phyloP scores from a whole-genome alignment of 345 rosid genomes.

The Murraya paniculata region DNA sequence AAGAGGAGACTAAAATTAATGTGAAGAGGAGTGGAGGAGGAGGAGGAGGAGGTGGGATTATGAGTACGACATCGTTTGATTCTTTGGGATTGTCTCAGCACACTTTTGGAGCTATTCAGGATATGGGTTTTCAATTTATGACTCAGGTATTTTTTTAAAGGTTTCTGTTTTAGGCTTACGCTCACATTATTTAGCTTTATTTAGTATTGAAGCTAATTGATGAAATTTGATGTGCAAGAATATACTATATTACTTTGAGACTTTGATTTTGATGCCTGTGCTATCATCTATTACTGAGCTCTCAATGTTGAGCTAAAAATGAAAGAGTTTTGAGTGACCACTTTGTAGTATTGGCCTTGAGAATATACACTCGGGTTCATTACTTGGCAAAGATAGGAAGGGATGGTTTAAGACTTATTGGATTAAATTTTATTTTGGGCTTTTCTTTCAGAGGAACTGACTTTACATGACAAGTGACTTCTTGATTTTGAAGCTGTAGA shows the following conservation, averaged over 20 bases:
- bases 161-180: not conserved
- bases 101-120: conserved; percentile 63
- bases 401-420: not conserved
- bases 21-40: conserved; percentile 23
- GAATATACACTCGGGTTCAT: not conserved
- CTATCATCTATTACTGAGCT: not conserved
- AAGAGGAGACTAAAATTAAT: conserved; percentile 21
- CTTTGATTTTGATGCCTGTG: not conserved
- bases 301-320: not conserved
- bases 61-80: conserved; percentile 75
- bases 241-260: not conserved
- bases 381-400: not conserved
- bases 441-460: not conserved
- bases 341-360: not conserved
- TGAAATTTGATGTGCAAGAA: not conserved
- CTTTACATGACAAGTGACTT: not conserved
- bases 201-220: not conserved
- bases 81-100: conserved; percentile 64
- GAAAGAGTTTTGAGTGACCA: not conserved
- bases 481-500: not conserved
- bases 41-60: conserved; percentile 55
- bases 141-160: conserved; percentile 55
- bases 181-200: not conserved
- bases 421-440: not conserved
- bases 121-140: conserved; percentile 75